A percentile compares a stretch with the other conserved stretches of the same genome.
Conservation (phyloP, 345 rosid species). For the Boechera retrofracta region DNA sequence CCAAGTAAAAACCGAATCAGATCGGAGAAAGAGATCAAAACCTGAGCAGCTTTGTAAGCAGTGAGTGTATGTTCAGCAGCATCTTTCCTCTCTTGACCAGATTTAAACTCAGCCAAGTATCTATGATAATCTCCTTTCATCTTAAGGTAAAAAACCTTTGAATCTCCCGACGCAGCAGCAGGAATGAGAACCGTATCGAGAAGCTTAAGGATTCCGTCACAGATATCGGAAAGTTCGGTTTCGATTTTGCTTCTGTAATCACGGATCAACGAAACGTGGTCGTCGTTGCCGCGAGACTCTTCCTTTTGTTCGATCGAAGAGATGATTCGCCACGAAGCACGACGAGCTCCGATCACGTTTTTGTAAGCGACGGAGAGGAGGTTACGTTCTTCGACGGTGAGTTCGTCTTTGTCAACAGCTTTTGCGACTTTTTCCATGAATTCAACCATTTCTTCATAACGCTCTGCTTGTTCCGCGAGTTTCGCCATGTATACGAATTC, state of each 20-base stretch:
- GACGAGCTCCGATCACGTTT: constrained; percentile 91
- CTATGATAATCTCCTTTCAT: constrained; percentile 95
- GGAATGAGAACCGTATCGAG: constrained; percentile 78
- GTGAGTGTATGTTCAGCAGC: constrained; percentile 86
- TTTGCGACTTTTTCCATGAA: constrained; percentile 87
- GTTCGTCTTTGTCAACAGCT: constrained; percentile 64
- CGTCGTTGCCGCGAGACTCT: constrained; percentile 93
- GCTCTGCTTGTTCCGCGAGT: constrained; percentile 95
- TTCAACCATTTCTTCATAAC: constrained; percentile 95
- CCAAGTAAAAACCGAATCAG: background rate
- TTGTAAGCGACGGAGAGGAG: constrained; percentile 95
- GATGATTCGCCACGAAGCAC: constrained; percentile 91
- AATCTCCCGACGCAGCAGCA: constrained; percentile 71
- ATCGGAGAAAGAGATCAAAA: constrained; percentile 27
- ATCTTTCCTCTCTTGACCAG: constrained; percentile 82
- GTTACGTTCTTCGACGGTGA: constrained; percentile 83
- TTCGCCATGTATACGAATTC: constrained; percentile 90
- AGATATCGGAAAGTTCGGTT: constrained; percentile 72
- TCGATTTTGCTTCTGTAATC: constrained; percentile 87
- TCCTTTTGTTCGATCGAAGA: constrained; percentile 93
- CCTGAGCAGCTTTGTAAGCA: constrained; percentile 95
- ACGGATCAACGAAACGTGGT: constrained; percentile 77
- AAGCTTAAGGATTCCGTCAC: constrained; percentile 82
- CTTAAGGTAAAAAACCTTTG: constrained; percentile 85
- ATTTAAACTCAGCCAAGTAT: constrained; percentile 87